Evolutionary conservation across 2,329 filamentous ascomycete genomes (phyloP), one percentile per base, ranked within the genome.

Genomic region (Cordyceps farinosa): DNA sequence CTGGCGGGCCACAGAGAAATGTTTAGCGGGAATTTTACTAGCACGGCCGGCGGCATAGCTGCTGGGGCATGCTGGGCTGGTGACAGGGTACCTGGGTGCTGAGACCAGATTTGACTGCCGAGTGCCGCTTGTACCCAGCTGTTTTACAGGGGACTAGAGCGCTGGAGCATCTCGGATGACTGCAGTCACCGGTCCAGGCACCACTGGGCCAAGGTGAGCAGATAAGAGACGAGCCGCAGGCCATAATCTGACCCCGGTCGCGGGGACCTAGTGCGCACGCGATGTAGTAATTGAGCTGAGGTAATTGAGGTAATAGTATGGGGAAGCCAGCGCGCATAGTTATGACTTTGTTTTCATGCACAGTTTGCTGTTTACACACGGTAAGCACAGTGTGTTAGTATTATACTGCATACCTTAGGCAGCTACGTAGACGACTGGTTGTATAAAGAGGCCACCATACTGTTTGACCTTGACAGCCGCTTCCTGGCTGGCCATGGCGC

Each of bases 21-120:
- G 55, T 22, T 48, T 58, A 56, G 53, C 53, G 53, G 34, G 44
- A 58, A 48, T 58, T 51, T 60, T 45, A 36, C 17, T 13, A 40
- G 34, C 15, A 30, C n/a, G 11, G 54, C 29, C 17, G 51, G 51
- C 8, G 32, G 29, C 30, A 10, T 15, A 17, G 13, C 29, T 32
- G 48, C 36, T 38, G 36, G 36, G 36, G 9, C 45, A 17, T 32
- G 48, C 36, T 38, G 36, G 36, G 36, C 36, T 22, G 30, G 34
- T 15, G n/a, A 17, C 52, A 54, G 34, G 22, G 22, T 22, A 22
- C 22, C 22, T 22, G 22, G 22, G 52, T 34, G 27, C 52, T 27
- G 52, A 42, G n/a, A 36, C 17, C 32, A 22, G 50, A 22, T 53
- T 36, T 45, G 36, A 10, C 36, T 38, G 36, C 11, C 15, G 3